phyloP scores from a whole-genome alignment of 495 filamentous ascomycete species.

The Hypoxylon rickii region DNA sequence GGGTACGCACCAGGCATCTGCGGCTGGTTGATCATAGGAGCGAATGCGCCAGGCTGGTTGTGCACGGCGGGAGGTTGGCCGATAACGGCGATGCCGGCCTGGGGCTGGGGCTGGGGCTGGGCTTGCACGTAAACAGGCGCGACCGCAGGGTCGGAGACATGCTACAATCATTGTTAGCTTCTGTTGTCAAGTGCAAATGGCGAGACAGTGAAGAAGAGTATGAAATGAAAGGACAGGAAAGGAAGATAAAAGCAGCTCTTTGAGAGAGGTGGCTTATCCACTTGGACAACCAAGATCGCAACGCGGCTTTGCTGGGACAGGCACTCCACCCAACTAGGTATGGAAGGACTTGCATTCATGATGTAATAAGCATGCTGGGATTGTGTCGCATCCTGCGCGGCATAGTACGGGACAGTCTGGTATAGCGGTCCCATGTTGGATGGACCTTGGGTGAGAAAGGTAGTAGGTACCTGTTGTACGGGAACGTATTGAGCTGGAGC shows the following conservation, averaged over 20 bases:
- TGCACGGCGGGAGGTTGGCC: slow-evolving; percentile 21
- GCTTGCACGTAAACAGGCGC: slow-evolving; percentile 16
- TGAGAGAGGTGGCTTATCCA: not conserved
- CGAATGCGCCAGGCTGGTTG: slow-evolving; percentile 15
- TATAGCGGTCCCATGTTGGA: not conserved
- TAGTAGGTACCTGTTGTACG: slow-evolving; percentile 24
- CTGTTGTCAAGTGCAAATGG: not conserved
- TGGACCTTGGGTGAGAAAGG: slow-evolving; percentile 9
- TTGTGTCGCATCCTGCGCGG: slow-evolving; percentile 1
- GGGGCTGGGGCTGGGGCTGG: slow-evolving; percentile 1
- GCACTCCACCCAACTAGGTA: slow-evolving; percentile 1
- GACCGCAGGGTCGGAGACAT: no score
- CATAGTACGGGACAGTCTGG: slow-evolving; percentile 4
- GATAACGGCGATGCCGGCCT: not conserved
- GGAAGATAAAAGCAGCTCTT: not conserved
- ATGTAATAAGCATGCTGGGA: slow-evolving; percentile 11
- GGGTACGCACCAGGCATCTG: slow-evolving; percentile 12
- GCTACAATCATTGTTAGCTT: no score
- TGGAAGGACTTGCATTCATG: slow-evolving; percentile 35
- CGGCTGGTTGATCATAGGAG: not conserved
- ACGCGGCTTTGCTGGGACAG: slow-evolving; percentile 1
- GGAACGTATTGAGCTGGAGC: slow-evolving; percentile 28
- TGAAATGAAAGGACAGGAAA: not conserved
- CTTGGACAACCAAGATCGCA: not conserved
- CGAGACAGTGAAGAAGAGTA: not conserved